Evolutionary conservation across 176 grass and related monocot species (phyloP), one percentile per base, ranked within the genome.

Genomic region (Triticum dicoccoides): DNA sequence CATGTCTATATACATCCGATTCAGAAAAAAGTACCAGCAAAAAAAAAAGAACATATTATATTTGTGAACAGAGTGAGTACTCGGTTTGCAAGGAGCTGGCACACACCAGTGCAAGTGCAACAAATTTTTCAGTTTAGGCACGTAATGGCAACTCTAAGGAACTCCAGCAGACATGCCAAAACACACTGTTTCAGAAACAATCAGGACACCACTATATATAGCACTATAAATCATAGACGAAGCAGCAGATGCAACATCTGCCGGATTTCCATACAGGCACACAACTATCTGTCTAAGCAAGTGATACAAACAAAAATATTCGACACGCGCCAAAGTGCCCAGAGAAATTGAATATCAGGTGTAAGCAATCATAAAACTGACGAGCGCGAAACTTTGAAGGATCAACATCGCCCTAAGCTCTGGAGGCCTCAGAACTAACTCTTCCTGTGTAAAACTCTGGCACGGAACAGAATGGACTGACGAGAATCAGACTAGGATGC

Each of bases 401-500:
- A 9, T 49, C 14, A 78, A 25, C 23, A 8, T 38, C 61, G 13
- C 56, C 32, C n/a, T 54, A 17, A 15, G 30, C 61, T 68, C n/a
- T 83, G 39, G 38, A 5, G 25, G 47, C 47, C 11, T 21, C 74
- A 11, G 18, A 29, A 61, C 5, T 76, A 69, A 74, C 17, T 59
- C 24, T 71, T 47, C 21, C 61, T 11, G 3, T 10, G 61, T 14
- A 54, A 67, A 65, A 37, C 64, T 68, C 13, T 6, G 37, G 10
- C 2, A 76, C 15, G 0, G 47, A 9, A 51, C 15, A 73, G 12
- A 54, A 83, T 34, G 3, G 1, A 51, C 4, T 34, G 30, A 25
- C 11, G 54, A 10, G 35, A 49, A 37, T 61, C 5, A 42, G 33
- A 67, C 62, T 91, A 95, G 1, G 76, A 82, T 80, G 42, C 18